Percentiles rank a stretch among this genome's conserved stretches.
Conservation (phyloP, 495 filamentous ascomycete species). For the Choiromyces venosus region DNA sequence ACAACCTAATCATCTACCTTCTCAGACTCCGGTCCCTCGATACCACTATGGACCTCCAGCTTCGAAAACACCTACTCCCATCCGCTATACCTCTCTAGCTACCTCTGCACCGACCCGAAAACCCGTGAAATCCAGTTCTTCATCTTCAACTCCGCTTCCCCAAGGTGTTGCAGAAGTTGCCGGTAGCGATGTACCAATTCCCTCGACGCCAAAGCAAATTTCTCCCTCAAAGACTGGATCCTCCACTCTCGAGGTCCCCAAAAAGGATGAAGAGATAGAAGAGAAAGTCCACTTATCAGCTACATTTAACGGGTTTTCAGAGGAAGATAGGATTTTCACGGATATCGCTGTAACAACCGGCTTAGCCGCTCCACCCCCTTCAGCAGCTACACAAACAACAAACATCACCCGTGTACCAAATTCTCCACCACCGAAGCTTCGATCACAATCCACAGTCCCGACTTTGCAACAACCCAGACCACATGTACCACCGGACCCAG, state of each 20-base stretch:
- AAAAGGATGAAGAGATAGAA: conserved; percentile 4
- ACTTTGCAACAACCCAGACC: conserved; percentile 25
- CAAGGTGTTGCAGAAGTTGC: conserved; percentile 24
- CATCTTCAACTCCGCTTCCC: conserved; percentile 20
- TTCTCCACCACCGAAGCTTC: conserved; percentile 16
- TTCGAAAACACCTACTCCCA: conserved; percentile 1
- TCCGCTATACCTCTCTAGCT: conserved; percentile 5
- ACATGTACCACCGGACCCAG: conserved; percentile 20
- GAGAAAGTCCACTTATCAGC: conserved; percentile 39
- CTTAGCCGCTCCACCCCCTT: conserved; percentile 7
- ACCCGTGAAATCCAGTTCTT: conserved; percentile 10
- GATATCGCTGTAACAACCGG: conserved; percentile 18
- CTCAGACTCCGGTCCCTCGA: background rate
- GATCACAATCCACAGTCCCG: conserved; percentile 12
- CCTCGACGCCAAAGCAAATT: background rate
- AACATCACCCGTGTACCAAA: conserved; percentile 13
- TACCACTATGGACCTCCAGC: background rate
- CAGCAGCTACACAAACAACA: conserved; percentile 10
- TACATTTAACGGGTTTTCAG: conserved; percentile 37
- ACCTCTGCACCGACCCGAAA: conserved; percentile 13
- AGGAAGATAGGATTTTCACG: conserved; percentile 41
- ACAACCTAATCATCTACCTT: conserved; percentile 6
- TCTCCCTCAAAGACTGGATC: conserved; percentile 10
- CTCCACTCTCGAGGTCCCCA: conserved; percentile 17
- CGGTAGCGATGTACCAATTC: conserved; percentile 25